Evolutionary conservation across 306 rosid species (phyloP), one percentile per base, ranked within the genome.

Genomic region (Amphicarpaea edgeworthii): DNA sequence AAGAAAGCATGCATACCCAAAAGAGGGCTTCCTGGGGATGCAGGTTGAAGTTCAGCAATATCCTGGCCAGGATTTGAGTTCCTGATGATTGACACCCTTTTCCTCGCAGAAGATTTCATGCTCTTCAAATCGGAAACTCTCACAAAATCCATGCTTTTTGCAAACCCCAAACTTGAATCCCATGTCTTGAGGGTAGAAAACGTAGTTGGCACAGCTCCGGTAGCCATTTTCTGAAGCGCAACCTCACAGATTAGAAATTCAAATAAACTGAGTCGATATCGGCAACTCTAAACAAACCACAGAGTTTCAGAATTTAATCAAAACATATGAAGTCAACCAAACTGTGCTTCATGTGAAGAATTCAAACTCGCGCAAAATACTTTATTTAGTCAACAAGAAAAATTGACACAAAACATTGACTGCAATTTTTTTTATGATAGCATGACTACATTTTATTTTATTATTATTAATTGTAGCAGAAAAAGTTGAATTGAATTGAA

Each of bases 21-120:
- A 76, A 96, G 88, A 63, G 95, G 91, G 77, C 97, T 96, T 75
- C 98, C 93, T 62, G 88, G 90, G 28, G 96, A 89, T 20, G 99
- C 96, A 0, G 91, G 88, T 87, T 90, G 89, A 70, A 96, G 93
- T 79, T 96, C 90, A 19, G 87, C 97, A 67, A 85, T 85, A 77
- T 96, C 99, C 4, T 90, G 83, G 26, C 93, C 86, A 5, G 88
- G 85, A 84, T 85, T 89, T 7, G 97, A 90, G 81, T 86, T 90
- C 75, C 91, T 83, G 59, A 96, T 79, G 24, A 92, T 75, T 19
- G 86, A 88, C 60, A 92, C 83, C 87, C 79, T 96, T 21, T 83
- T 83, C 86, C 89, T 84, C 3, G 68, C 79, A 49, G 85, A 84
- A 49, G 85, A 84, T 65, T 86, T 82, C 7, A 84, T 50, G 45